These are phyloP conservation scores for Hyaloscypha bicolor DNA, from an alignment of 495 filamentous ascomycete genomes.

Conservation along the genomic window DNA sequence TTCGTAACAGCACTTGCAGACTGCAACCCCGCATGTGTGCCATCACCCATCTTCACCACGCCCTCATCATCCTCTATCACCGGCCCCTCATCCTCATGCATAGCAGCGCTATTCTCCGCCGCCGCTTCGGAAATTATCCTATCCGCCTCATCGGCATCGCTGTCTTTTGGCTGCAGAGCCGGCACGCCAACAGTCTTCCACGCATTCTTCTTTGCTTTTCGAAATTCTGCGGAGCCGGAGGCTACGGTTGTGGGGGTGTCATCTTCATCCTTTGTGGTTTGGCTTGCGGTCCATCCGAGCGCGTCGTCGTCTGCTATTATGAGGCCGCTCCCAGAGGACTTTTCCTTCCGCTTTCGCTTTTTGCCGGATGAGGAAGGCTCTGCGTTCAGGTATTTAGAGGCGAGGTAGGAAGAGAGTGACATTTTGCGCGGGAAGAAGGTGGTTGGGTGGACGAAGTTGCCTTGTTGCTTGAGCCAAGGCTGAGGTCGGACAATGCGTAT, in stretches of 20 bases:
- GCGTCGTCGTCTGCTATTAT: conserved; percentile 93
- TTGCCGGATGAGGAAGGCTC: conserved; percentile 72
- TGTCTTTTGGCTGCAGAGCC: conserved; percentile 41
- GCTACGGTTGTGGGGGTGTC: conserved; percentile 39
- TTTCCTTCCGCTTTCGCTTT: conserved; percentile 72
- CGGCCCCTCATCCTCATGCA: conserved; percentile 52
- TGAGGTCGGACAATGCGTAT: not conserved
- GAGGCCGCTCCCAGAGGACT: conserved; percentile 58
- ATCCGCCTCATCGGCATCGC: conserved; percentile 71
- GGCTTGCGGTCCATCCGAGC: conserved; percentile 61
- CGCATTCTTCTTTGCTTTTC: conserved; percentile 70
- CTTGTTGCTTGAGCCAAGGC: not conserved
- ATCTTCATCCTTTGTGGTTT: conserved; percentile 41
- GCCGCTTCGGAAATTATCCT: conserved; percentile 78
- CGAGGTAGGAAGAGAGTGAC: conserved; percentile 84
- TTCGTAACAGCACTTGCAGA: conserved; percentile 77
- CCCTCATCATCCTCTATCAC: conserved; percentile 40
- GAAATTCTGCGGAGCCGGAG: conserved; percentile 65
- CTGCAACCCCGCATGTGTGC: conserved; percentile 84
- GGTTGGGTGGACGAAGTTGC: not conserved
- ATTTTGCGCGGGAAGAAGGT: conserved; percentile 33
- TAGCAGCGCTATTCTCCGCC: conserved; percentile 58
- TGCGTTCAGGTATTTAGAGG: conserved; percentile 89
- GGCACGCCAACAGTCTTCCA: conserved; percentile 74
- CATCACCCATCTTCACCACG: conserved; percentile 74